Base-by-base conservation (phyloP, 202 grass and related monocot genomes). In the Bolboschoenoplectus hybrid region DNA sequence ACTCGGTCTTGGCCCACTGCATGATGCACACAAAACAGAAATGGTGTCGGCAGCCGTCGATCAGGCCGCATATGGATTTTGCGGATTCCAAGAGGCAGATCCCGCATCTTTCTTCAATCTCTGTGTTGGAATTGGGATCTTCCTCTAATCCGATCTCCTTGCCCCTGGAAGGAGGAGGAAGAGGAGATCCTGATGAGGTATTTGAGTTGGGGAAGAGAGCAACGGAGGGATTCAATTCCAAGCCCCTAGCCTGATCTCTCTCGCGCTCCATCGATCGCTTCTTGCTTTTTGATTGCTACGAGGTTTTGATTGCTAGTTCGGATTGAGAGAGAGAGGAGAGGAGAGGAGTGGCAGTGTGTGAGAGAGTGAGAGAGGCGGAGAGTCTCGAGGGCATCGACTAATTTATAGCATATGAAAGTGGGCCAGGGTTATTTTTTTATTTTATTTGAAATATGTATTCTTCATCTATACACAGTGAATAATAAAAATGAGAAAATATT, bases 1-100 rank as follows among this genome's bases (percentile, higher is more conserved):
- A 92, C 86, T 92, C 90, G 34, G 91, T 81, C 70, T 91, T 88
- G 11, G 81, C 89, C 94, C 94, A 94, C 43, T 88, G 89, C 94
- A 94, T 88, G 84, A 97, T 97, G 89, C 90, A 97, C 51, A 97
- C 77, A 85, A 94, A 97, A 87, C 94, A 97, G 67, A 97, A 97
- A 66, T 56, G 77, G 81, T 97, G 94, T 13, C 40, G 74, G 57
- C 95, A 97, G 74, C 91, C 86, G 49, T 97, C 92, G 32, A 94
- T 90, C 82, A 77, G 78, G 74, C 88, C 92, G 35, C 64, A 82
- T 75, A 97, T 88, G 80, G 85, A 85, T 52, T 6, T 55, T 3
- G 41, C 36, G 53, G 67, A 56, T 39, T 73, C 89, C 17, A 67
- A 38, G 2, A 90, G 72, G 74, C 95, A 97, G 86, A 97, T 93